Evolutionary conservation across 1,139 yeast genomes (phyloP), one percentile per base, ranked within the genome.

Genomic region (Trichomonascaceae sp.): DNA sequence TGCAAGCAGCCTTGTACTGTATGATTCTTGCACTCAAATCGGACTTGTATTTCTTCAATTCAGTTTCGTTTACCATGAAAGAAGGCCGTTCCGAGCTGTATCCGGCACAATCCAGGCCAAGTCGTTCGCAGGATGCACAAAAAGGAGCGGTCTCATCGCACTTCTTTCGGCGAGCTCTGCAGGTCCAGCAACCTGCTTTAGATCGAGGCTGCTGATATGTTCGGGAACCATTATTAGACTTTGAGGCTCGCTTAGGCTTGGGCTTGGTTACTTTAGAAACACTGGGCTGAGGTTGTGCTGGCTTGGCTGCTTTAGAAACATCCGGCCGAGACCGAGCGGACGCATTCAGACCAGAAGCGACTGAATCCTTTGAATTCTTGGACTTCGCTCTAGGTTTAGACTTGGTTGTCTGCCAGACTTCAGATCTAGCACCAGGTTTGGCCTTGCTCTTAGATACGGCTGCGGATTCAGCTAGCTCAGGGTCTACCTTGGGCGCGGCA

Each of bases 131-230:
- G 51, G 70, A 70, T 17, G 61, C 57, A 53, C 71, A 68, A 5
- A 22, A 48, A 2, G 69, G 70, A 27, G 55, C 39, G 1, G 47
- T 44, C 44, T 57, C 64, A 46, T 65, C 69, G 54, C 70, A 67
- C 45, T 59, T 62, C 54, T 67, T 67, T 15, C 78, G 79, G 27
- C 82, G 70, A 19, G 76, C 66, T 53, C 80, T 65, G 61, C 82
- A 79, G 1, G 81, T 79, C 82, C 82, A 78, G 61, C 82, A 78
- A 1, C 82, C 82, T 22, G 15, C 45, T 15, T 45, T 50, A 3
- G 52, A 50, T 19, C 52, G 43, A 2, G 52, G 48, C 15, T 38
- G 32, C 8, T 48, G 10, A 19, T 48, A 44, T 38, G 24, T 27
- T 8, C 50, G 50, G 30, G 22, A 2, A 12, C 32, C 32, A 22